Evolutionary conservation across 257 asterid species (phyloP).

Genomic region (Solanum pennellii): DNA sequence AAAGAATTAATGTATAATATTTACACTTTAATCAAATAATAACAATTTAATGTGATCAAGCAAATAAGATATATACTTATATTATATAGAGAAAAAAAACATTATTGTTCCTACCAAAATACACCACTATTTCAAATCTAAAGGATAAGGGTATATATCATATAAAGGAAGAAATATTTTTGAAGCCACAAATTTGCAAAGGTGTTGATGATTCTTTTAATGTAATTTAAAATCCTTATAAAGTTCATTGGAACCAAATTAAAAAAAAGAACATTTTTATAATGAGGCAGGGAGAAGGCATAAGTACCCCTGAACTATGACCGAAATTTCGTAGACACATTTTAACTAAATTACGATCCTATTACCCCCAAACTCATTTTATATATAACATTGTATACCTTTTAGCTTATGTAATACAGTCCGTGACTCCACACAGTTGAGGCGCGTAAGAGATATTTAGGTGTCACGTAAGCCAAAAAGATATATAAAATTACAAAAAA

Average conservation of each 20-base stretch:
- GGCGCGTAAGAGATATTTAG: no score
- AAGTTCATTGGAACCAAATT: not conserved
- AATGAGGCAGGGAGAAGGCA: not conserved
- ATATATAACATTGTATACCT: no score
- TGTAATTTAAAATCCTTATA: not conserved
- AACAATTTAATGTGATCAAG: not conserved
- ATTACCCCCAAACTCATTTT: no score
- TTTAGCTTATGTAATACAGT: no score
- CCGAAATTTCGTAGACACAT: no score
- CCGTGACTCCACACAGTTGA: no score
- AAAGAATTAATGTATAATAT: not conserved
- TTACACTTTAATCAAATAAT: not conserved
- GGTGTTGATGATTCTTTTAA: not conserved
- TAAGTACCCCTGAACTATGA: no score
- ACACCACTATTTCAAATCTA: not conserved
- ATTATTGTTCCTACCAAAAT: not conserved
- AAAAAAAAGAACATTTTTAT: not conserved
- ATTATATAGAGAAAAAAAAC: not conserved
- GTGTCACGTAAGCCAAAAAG: no score
- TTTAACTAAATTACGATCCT: no score
- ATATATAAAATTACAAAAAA: no score
- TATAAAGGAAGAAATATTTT: not conserved
- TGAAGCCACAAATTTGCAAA: constrained; percentile 3
- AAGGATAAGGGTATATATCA: not conserved
- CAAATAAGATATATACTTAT: not conserved